These are phyloP conservation scores for Ascochyta koolunga DNA, from an alignment of 2,329 filamentous ascomycete genomes.

Conservation along the genomic window DNA sequence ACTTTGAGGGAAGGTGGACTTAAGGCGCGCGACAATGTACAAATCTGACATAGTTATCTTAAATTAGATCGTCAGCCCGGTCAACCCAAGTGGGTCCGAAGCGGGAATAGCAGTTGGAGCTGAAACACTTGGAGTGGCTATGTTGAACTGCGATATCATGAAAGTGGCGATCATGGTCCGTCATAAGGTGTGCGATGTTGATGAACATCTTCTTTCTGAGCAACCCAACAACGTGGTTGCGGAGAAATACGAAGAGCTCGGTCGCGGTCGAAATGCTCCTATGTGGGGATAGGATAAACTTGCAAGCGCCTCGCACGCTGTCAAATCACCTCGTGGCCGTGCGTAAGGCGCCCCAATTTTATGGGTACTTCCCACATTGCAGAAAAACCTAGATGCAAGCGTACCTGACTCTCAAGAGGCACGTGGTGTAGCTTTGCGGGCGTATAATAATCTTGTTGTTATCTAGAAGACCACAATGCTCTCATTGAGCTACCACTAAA, in stretches of 20 bases:
- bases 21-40: neutral
- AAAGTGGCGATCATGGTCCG: neutral
- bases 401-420: too few relatives aligned
- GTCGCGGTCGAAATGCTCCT: neutral
- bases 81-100: slow-evolving; percentile 2
- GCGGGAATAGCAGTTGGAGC: slow-evolving; percentile 5
- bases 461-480: too few relatives aligned
- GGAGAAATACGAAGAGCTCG: slow-evolving; percentile 5
- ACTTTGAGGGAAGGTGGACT: neutral
- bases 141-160: neutral
- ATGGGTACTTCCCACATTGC: neutral
- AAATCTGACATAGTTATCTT: slow-evolving; percentile 3
- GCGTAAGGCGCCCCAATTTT: slow-evolving; percentile 6
- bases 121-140: slow-evolving; percentile 13
- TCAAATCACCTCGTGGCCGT: slow-evolving; percentile 1
- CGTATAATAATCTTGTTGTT: too few relatives aligned
- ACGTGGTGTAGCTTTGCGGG: too few relatives aligned
- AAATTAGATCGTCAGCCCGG: slow-evolving; percentile 12
- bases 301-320: slow-evolving; percentile 2
- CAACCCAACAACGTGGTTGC: neutral
- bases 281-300: neutral
- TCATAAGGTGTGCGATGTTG: neutral
- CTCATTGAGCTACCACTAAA: too few relatives aligned
- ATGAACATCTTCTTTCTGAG: neutral
- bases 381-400: neutral